phyloP scores from a whole-genome alignment of 1,284 basidiomycete genomes.

The Pseudozyma tsukubaensis region DNA sequence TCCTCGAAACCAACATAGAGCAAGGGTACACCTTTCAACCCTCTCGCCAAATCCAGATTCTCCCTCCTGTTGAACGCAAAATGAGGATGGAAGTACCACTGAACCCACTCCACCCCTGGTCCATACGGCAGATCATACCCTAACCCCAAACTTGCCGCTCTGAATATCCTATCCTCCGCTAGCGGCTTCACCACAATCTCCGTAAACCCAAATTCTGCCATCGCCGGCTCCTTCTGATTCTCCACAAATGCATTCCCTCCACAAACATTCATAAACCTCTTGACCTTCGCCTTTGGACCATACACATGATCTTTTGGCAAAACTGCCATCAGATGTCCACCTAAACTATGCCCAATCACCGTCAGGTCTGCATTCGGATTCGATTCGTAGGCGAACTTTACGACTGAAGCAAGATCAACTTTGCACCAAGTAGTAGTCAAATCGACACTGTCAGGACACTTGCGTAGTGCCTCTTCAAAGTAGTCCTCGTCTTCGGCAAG shows the following conservation, averaged over 20 bases:
- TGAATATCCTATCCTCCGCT: constrained; percentile 53
- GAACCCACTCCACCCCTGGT: constrained; percentile 53
- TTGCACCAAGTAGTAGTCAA: constrained; percentile 57
- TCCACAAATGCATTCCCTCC: constrained; percentile 54
- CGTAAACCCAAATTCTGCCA: constrained; percentile 49
- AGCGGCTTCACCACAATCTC: constrained; percentile 53
- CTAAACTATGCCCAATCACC: constrained; percentile 53
- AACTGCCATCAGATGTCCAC: constrained; percentile 53
- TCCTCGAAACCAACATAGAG: constrained; percentile 59
- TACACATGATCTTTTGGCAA: constrained; percentile 39
- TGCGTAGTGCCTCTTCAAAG: constrained; percentile 44
- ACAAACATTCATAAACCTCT: constrained; percentile 53
- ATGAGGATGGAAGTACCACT: constrained; percentile 58
- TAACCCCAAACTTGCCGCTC: constrained; percentile 48
- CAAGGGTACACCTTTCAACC: constrained; percentile 27
- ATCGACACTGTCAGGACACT: constrained; percentile 39
- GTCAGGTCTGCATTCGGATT: constrained; percentile 44
- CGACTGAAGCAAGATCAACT: constrained; percentile 53
- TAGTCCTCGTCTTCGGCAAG: constrained; percentile 51
- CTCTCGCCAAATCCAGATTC: constrained; percentile 44
- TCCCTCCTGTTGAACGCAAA: constrained; percentile 50
- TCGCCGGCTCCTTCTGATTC: constrained; percentile 51
- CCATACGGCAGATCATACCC: constrained; percentile 60
- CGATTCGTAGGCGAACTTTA: constrained; percentile 35
- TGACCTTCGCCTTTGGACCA: constrained; percentile 45